These are phyloP conservation scores for Globisporangium parvum DNA, from an alignment of 352 stramenopile genomes.

Conservation along the genomic window DNA sequence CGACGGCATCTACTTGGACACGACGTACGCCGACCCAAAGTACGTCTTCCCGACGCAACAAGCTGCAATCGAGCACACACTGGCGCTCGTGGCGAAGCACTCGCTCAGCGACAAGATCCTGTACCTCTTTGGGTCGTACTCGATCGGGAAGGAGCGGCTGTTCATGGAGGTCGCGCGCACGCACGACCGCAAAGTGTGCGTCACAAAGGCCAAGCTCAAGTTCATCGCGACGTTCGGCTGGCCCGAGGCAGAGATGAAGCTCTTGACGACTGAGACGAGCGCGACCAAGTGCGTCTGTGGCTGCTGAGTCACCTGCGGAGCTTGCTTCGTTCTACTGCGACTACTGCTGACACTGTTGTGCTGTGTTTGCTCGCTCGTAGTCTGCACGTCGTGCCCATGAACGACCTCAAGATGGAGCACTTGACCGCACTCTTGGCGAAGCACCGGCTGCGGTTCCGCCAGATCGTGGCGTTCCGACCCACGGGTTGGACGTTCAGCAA, in stretches of 20 bases:
- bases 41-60: constrained; percentile 92
- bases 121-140: constrained; percentile 95
- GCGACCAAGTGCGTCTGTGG: constrained; percentile 55
- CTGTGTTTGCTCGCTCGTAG: constrained; percentile 16
- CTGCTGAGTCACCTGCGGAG: neutral
- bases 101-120: constrained; percentile 66
- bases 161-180: constrained; percentile 91
- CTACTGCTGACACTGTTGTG: neutral
- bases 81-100: constrained; percentile 59
- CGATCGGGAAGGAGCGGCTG: constrained; percentile 96
- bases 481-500: constrained; percentile 89
- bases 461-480: constrained; percentile 93
- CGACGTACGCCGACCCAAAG: constrained; percentile 94
- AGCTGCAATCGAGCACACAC: constrained; percentile 47
- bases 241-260: constrained; percentile 64
- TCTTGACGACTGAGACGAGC: constrained; percentile 82
- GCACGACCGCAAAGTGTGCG: constrained; percentile 65
- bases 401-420: constrained; percentile 91
- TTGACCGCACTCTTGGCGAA: constrained; percentile 54
- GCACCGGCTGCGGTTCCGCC: constrained; percentile 59
- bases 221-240: constrained; percentile 88
- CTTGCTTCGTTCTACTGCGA: neutral
- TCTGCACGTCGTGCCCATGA: constrained; percentile 92
- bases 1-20: constrained; percentile 93
- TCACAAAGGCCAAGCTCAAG: constrained; percentile 70